Base-by-base conservation (phyloP, 352 stramenopile species). In the Phytophthora syringae region DNA sequence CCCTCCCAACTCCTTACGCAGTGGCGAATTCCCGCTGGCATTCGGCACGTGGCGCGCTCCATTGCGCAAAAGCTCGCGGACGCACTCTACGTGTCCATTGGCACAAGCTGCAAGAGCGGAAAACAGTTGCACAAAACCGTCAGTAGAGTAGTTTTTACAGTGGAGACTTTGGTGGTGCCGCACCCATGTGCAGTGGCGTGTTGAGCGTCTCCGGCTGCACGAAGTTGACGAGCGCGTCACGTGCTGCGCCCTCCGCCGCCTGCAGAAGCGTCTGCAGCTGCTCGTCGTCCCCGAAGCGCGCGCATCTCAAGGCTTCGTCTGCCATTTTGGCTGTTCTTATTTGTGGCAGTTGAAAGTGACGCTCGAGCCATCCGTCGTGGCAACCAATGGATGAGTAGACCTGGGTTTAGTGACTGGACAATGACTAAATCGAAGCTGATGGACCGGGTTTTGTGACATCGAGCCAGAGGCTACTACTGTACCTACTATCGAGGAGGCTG, bases 181-280 rank as follows among this genome's bases (percentile, higher is more conserved):
- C 69, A 91, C 85, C 87, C 87, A 95, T 95, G 72, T 95, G 87
- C 20, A 95, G 80, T 24, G 87, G 84, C 37, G 87, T 93, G 72
- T 94, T 94, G 37, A 84, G 71, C 54, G 85, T 86, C 52, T 84
- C 78, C 12, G 85, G 73, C 67, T 95, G 84, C 51, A 83, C 79
- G 28, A 82, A 95, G 68, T 95, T 93, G 27, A 94, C 67, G 18
- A 89, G 51, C 42, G 51, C 68, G 21, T 77, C 55, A 15, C 65
- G 59, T 21, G 71, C 43, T 0, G 59, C 58, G 10, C 58, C 60
- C 0, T 58, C 51, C 15, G 64, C 65, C 0, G 54, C 64, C n/a
- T 69, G 24, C 21, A 92, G 56, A 27, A 92, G 54, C 50, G 47
- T 67, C 16, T 66, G 70, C n/a, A 95, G 74, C 48, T 90, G 70